Percentiles rank a stretch among this genome's conserved stretches.
phyloP scores from a whole-genome alignment of 2,329 filamentous ascomycete genomes.

The Phialocephala sp. region DNA sequence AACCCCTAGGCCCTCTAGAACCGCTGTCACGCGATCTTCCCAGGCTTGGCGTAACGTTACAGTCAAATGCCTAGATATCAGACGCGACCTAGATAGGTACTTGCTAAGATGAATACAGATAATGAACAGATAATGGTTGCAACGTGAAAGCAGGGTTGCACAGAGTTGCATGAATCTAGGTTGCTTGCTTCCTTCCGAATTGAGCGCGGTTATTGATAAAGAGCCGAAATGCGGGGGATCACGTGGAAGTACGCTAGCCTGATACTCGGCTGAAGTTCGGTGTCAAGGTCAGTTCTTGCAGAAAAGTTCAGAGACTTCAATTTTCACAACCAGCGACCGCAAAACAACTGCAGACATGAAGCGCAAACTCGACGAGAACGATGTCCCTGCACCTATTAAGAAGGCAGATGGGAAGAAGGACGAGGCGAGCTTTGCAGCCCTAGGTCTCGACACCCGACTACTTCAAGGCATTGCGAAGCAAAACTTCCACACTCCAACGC shows the following conservation, averaged over 20 bases:
- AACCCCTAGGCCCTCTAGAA: not conserved
- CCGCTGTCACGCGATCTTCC: not conserved
- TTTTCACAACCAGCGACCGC: not conserved
- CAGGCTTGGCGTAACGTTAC: slow-evolving; percentile 10
- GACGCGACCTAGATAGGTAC: not conserved
- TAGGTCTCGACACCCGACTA: slow-evolving; percentile 83
- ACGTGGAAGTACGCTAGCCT: not conserved
- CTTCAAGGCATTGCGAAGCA: slow-evolving; percentile 85
- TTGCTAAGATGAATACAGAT: no score
- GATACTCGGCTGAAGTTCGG: not conserved
- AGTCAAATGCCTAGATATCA: not conserved
- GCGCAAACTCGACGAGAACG: slow-evolving; percentile 63
- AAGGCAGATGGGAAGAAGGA: slow-evolving; percentile 40
- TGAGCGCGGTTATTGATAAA: no score
- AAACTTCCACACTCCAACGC: slow-evolving; percentile 85
- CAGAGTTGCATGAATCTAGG: not conserved
- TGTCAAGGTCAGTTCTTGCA: not conserved
- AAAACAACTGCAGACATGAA: slow-evolving; percentile 52
- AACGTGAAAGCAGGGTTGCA: slow-evolving; percentile 3
- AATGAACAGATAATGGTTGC: slow-evolving; percentile 5
- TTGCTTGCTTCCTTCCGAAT: not conserved
- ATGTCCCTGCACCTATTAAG: slow-evolving; percentile 51
- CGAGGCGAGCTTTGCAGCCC: slow-evolving; percentile 67
- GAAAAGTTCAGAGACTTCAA: slow-evolving; percentile 5
- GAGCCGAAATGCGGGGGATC: not conserved